Evolutionary conservation across 306 rosid species (phyloP).

Genomic region (Lathyrus oleraceus): DNA sequence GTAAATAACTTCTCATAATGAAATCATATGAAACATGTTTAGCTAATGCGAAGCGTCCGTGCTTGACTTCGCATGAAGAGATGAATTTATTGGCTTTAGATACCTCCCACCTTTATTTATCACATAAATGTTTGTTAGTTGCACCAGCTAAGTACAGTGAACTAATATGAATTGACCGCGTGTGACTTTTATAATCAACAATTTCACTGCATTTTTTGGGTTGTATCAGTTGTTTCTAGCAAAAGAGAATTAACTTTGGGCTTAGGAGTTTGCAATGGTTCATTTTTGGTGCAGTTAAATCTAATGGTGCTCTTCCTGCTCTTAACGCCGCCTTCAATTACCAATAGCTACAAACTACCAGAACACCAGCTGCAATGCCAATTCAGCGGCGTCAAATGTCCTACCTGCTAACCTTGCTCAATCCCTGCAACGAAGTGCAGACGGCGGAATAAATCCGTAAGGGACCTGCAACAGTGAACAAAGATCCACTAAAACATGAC

Average conservation of each 20-base stretch:
- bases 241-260: neutral
- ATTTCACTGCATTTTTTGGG: conserved; percentile 24
- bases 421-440: too few species aligned
- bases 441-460: too few species aligned
- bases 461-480: too few species aligned
- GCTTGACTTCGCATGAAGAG: conserved; percentile 25
- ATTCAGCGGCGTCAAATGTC: too few species aligned
- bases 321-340: too few species aligned
- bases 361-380: too few species aligned
- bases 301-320: neutral
- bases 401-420: too few species aligned
- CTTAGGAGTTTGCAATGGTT: conserved; percentile 9
- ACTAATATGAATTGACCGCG: conserved; percentile 25
- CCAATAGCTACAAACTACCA: too few species aligned
- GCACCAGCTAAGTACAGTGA: conserved; percentile 12
- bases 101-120: conserved; percentile 22
- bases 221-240: neutral
- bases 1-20: conserved; percentile 19
- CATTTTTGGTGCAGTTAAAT: conserved; percentile 1
- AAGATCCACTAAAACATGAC: too few species aligned
- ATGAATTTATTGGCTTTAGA: conserved; percentile 1
- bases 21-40: conserved; percentile 16
- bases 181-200: neutral
- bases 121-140: conserved; percentile 24
- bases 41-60: neutral